These are phyloP conservation scores for Tausonia pullulans DNA, from an alignment of 1,284 basidiomycete species.

Conservation along the genomic window DNA sequence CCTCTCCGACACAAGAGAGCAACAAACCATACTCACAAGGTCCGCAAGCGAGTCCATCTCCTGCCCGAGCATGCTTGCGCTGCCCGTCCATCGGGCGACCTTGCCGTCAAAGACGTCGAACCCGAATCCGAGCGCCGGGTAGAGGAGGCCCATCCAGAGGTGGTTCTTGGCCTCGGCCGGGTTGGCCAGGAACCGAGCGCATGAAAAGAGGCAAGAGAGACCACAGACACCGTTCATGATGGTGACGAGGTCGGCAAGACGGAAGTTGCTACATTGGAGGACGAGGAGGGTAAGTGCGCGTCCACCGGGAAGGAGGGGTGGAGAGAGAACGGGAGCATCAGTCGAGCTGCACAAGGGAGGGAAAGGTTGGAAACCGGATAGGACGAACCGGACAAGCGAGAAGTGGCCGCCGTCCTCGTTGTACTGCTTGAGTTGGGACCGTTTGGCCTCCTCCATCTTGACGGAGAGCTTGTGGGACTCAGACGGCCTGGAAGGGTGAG, in stretches of 20 bases:
- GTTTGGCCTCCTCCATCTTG: background rate
- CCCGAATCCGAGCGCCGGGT: conserved; percentile 90
- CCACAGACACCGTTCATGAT: conserved; percentile 99
- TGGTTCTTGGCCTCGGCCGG: conserved; percentile 40
- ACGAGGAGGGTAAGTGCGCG: conserved; percentile 3
- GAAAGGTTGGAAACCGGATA: background rate
- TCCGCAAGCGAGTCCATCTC: conserved; percentile 96
- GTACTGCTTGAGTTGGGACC: conserved; percentile 60
- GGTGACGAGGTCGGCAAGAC: conserved; percentile 95
- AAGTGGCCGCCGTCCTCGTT: conserved; percentile 83
- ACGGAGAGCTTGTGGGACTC: background rate
- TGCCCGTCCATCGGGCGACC: conserved; percentile 92
- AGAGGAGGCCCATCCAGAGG: conserved; percentile 72
- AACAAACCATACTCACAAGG: conserved; percentile 47
- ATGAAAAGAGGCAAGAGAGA: conserved; percentile 80
- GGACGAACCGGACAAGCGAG: conserved; percentile 72
- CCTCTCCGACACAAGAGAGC: background rate
- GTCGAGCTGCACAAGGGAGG: background rate
- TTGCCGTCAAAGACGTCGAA: conserved; percentile 98
- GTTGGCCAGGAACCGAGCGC: conserved; percentile 59
- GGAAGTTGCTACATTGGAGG: conserved; percentile 70
- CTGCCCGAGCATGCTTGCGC: conserved; percentile 92
- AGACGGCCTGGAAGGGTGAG: too few relatives aligned
- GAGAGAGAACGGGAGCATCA: background rate
- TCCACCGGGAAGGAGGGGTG: conserved; percentile 17